Conservation (phyloP, 2,329 filamentous ascomycete species). For the Colletotrichum abscissum region DNA sequence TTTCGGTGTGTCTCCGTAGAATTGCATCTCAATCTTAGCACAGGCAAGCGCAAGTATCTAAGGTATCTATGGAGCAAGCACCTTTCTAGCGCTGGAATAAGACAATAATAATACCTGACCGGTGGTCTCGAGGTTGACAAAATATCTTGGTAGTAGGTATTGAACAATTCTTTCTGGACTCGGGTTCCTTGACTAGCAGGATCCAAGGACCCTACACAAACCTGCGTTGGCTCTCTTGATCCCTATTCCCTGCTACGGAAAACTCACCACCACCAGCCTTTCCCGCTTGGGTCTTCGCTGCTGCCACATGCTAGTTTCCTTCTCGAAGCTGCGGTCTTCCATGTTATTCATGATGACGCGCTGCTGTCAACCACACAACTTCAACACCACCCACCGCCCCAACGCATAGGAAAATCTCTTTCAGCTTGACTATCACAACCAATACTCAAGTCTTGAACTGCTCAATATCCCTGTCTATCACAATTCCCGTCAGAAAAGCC, state of each 20-base stretch:
- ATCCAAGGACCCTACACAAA: constrained; percentile 5
- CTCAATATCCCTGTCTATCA: constrained; percentile 38
- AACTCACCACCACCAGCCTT: neutral
- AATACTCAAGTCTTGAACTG: neutral
- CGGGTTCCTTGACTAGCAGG: constrained; percentile 13
- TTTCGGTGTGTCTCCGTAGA: neutral
- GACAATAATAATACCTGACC: neutral
- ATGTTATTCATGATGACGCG: constrained; percentile 25
- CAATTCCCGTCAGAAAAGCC: constrained; percentile 36
- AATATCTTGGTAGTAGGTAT: neutral
- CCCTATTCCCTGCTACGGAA: constrained; percentile 12
- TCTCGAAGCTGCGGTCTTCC: constrained; percentile 13
- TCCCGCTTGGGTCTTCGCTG: constrained; percentile 9
- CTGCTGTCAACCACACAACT: neutral
- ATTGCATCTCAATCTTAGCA: neutral
- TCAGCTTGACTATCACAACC: neutral
- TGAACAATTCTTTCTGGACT: constrained; percentile 10
- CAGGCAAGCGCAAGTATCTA: too few species aligned
- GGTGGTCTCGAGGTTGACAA: neutral
- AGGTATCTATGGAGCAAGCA: too few species aligned
- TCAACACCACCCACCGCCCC: neutral
- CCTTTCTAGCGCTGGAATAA: too few species aligned
- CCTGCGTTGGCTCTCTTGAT: neutral
- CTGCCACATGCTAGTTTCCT: neutral
- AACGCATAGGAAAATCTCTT: neutral